Evolutionary conservation across 2,329 filamentous ascomycete genomes (phyloP), one percentile per base, ranked within the genome.

Genomic region (Colletotrichum melonis): DNA sequence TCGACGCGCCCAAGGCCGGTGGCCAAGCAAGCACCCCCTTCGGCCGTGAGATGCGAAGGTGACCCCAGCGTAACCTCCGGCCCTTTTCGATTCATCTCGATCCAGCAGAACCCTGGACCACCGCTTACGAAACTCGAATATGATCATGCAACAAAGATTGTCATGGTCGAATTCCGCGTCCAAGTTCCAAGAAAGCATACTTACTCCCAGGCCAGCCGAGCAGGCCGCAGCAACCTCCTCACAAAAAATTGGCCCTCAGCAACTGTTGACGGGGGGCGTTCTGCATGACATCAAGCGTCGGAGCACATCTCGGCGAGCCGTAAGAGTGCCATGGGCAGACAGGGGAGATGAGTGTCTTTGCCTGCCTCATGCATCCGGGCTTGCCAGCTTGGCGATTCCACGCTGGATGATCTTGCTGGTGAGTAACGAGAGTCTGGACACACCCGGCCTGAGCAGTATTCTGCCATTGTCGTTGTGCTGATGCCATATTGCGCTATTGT

Each of bases 301-400:
- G 59, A 60, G 32, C 22, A 46, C 22, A 59, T 46, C 70, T 73
- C 55, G 70, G 70, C 70, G 67, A 70, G 30, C 30, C 30, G 30
- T 30, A 7, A 30, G 52, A 64, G 32, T 60, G 57, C 32, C 35
- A 70, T 60, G 60, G 46, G 38, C 59, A 57, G 49, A 49, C 66
- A 73, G 70, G 70, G 70, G 67, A 70, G 55, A 73, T 57, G 66
- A 70, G 59, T 73, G 67, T 73, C 66, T 73, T 64, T 69, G 67
- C 70, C 66, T 73, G 35, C 70, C 55, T 73, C 70, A 55, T 73
- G 66, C 70, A 70, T 73, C 70, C 70, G 60, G 60, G 70, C 66
- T 73, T 73, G 59, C 70, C 70, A 73, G 26, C 70, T 73, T 73
- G 70, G 60, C 70, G 66, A 73, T 70, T 30, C 59, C 54, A 55